phyloP scores from a whole-genome alignment of 345 rosid species.

The Camelina laxa region DNA sequence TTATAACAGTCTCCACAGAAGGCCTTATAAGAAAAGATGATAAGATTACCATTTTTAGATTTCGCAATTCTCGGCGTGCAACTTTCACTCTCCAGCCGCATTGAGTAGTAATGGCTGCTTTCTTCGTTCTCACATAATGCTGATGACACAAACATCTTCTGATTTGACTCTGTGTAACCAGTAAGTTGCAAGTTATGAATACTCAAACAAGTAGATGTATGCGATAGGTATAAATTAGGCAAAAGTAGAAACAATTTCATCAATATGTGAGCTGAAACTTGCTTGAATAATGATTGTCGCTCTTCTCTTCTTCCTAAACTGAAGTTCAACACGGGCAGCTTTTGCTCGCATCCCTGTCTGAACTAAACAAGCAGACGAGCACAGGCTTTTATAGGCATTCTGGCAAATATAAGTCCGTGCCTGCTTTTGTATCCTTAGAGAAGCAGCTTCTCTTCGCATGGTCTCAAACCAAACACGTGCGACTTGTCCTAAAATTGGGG shows the following conservation, averaged over 20 bases:
- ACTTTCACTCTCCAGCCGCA: slow-evolving; percentile 82
- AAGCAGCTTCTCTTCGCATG: slow-evolving; percentile 81
- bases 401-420: slow-evolving; percentile 68
- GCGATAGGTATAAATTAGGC: slow-evolving; percentile 15
- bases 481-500: slow-evolving; percentile 61
- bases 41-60: slow-evolving; percentile 72
- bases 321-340: slow-evolving; percentile 72
- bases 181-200: slow-evolving; percentile 27
- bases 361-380: slow-evolving; percentile 64
- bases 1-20: not conserved
- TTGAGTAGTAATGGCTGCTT: slow-evolving; percentile 72
- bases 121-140: slow-evolving; percentile 57
- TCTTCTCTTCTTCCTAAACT: slow-evolving; percentile 63
- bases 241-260: slow-evolving; percentile 22
- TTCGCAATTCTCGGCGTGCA: slow-evolving; percentile 75
- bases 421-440: slow-evolving; percentile 67
- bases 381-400: slow-evolving; percentile 60
- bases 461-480: slow-evolving; percentile 63
- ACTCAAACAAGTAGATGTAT: slow-evolving; percentile 23
- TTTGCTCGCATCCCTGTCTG: slow-evolving; percentile 82
- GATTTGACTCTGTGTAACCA: slow-evolving; percentile 62
- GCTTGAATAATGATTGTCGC: slow-evolving; percentile 85
- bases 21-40: slow-evolving; percentile 1
- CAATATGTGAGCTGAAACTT: slow-evolving; percentile 32
- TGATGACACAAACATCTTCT: slow-evolving; percentile 62